Base-by-base conservation (phyloP, 352 stramenopile genomes). In the Achlya hypogyna region DNA sequence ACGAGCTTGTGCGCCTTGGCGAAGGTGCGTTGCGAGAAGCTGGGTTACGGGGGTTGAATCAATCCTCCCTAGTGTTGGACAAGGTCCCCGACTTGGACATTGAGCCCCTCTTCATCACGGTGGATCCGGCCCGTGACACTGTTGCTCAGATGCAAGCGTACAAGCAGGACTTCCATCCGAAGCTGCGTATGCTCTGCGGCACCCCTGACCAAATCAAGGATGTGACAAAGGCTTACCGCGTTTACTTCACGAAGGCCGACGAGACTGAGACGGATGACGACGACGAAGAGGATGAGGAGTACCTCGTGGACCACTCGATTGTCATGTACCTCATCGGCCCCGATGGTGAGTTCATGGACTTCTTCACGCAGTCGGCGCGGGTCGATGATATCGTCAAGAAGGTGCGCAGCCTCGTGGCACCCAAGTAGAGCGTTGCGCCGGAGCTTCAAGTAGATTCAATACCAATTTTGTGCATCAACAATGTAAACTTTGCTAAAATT, bases 301-400 rank as follows among this genome's bases (percentile, higher is more conserved):
- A 99, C 76, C 79, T 99, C n/a, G 96, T 99, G 5, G 97, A 99
- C 80, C 97, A 99, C 79, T 98, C 93, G 32, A 99, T 99, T 78
- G 97, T 99, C 38, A 96, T 99, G 79, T 99, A 99, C 79, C 95
- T 99, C 69, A 82, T 99, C 60, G 87, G 87, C 0, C 91, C 97
- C 1, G 89, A 98, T 52, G 97, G 97, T 54, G 87, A 98, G 72
- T 98, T 99, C 72, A 78, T 98, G 22, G 97, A 99, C 75, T 99
- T 99, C 74, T 99, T 98, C 75, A 99, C 97, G 69, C 97, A 99
- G 79, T 90, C 90, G 60, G 97, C 96, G 71, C 81, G 89, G 70
- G 89, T 96, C 9, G 88, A 93, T 69, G 94, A 98, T 82, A 96
- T 98, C 63, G 89, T 90, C 18, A 84, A 93, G 49, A 98, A 97